Conservation (phyloP, 306 rosid species). For the Citrullus mucosospermus region DNA sequence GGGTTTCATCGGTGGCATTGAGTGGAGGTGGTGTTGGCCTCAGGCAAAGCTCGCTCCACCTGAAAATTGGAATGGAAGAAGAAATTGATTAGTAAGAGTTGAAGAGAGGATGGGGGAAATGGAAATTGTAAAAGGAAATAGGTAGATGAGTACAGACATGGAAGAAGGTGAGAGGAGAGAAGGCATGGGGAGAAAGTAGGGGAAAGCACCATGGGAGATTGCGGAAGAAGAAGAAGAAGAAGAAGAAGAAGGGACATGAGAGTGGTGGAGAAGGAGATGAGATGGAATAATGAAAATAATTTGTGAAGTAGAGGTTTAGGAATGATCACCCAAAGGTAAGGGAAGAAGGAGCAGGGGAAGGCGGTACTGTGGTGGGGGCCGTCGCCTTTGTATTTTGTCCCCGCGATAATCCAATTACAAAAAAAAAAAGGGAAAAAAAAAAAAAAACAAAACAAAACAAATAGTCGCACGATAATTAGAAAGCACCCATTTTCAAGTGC, state of each 20-base stretch:
- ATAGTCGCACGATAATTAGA: too few species aligned
- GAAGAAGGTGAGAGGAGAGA: neutral
- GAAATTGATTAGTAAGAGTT: neutral
- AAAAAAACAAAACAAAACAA: too few species aligned
- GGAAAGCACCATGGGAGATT: constrained; percentile 37
- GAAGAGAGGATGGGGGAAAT: neutral
- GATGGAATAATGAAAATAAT: too few species aligned
- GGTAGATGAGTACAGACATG: neutral
- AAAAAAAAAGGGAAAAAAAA: too few species aligned
- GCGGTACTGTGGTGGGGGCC: neutral
- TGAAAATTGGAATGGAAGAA: neutral
- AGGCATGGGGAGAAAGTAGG: too few species aligned
- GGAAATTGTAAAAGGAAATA: too few species aligned
- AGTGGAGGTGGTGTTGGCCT: constrained; percentile 1
- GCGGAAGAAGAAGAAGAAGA: neutral
- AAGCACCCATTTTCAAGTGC: too few species aligned
- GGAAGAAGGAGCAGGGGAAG: neutral
- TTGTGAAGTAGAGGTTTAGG: neutral
- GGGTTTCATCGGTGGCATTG: constrained; percentile 12
- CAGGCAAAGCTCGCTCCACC: constrained; percentile 35
- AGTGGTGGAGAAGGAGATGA: too few species aligned
- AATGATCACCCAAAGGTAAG: neutral
- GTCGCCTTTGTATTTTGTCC: neutral
- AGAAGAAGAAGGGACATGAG: neutral
- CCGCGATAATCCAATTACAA: too few species aligned